Base-by-base conservation (phyloP, 2,329 filamentous ascomycete species). In the Colletotrichum chlorophyti region DNA sequence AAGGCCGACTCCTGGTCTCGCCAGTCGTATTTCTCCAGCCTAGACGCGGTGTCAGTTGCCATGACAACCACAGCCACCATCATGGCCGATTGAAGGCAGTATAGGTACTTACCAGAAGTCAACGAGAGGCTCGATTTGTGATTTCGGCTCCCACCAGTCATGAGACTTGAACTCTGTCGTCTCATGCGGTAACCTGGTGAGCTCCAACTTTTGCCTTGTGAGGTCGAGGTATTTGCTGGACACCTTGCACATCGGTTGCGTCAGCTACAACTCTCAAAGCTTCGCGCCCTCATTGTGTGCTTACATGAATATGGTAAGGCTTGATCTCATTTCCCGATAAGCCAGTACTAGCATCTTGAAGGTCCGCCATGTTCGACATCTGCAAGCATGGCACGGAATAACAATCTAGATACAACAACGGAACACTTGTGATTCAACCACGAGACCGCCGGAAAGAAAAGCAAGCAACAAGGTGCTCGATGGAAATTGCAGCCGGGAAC, bases 11-110 rank as follows among this genome's bases (percentile, higher is more conserved):
- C 87, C 53, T 85, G 79, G 3, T 78, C 73, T 45, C 84, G 79
- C 86, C 87, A 91, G 58, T 82, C 82, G 70, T 89, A 90, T 40
- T 82, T 76, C 60, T 90, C 87, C 27, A 88, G 78, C 87, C 86
- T 89, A 63, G 46, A 6, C 11, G 14, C 9, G 23, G 17, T 15
- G 19, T 42, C 2, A 60, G 29, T 15, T 42, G n/a, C 48, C 26
- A 37, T 7, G 26, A 19, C 24, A n/a, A n/a, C n/a, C n/a, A n/a
- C n/a, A n/a, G n/a, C n/a, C n/a, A n/a, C n/a, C n/a, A n/a, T n/a
- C n/a, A n/a, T n/a, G n/a, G n/a, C n/a, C n/a, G n/a, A n/a, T n/a
- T n/a, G n/a, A n/a, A n/a, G n/a, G n/a, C n/a, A n/a, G n/a, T n/a
- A n/a, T n/a, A n/a, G n/a, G n/a, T n/a, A 70, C 78, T 70, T 64